phyloP scores from a whole-genome alignment of 768 basidiomycete species.

The Lactifluus pinguis region DNA sequence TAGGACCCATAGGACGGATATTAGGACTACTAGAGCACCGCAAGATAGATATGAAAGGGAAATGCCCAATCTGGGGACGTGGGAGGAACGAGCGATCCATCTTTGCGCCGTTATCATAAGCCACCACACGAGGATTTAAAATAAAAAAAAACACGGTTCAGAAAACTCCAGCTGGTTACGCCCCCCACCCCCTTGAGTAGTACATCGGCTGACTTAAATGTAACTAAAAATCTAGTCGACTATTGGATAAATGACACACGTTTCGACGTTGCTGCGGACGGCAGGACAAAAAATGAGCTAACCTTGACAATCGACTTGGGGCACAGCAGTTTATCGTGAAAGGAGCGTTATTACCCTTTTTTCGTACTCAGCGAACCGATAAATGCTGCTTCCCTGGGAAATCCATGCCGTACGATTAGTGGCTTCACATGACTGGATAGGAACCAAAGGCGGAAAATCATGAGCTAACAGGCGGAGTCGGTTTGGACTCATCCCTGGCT shows the following conservation, averaged over 20 bases:
- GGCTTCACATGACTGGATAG: background rate
- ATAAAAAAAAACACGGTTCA: too few species aligned
- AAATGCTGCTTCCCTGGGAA: background rate
- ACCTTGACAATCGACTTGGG: background rate
- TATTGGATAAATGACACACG: too few species aligned
- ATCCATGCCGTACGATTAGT: background rate
- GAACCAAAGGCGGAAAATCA: background rate
- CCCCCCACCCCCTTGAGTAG: too few species aligned
- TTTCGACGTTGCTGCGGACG: background rate
- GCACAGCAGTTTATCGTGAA: background rate
- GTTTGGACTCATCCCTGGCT: background rate
- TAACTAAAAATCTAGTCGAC: background rate
- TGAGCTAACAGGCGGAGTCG: too few species aligned
- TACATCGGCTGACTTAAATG: background rate
- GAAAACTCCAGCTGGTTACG: too few species aligned
- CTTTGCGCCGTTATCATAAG: background rate
- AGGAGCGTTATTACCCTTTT: background rate
- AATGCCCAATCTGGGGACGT: background rate
- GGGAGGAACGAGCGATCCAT: background rate
- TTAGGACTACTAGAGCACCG: background rate
- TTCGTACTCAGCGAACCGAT: conserved; percentile 15
- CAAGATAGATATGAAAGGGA: background rate
- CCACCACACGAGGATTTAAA: background rate
- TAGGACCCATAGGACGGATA: conserved; percentile 4
- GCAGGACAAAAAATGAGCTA: background rate